Evolutionary conservation across 164 flowering plant genomes (phyloP).

Genomic region (Taxillus chinensis): DNA sequence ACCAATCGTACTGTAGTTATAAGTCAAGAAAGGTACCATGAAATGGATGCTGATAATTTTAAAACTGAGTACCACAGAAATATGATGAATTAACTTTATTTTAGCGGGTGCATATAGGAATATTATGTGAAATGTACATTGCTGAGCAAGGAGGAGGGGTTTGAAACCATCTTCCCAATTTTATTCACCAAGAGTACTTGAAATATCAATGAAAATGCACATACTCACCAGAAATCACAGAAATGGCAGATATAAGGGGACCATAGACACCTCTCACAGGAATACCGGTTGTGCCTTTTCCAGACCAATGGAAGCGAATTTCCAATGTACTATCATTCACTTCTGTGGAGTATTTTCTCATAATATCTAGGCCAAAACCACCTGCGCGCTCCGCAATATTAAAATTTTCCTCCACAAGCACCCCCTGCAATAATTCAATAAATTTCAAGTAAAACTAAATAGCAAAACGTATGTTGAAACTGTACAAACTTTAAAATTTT

Average conservation of each 20-base stretch:
- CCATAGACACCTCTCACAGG: constrained; percentile 39
- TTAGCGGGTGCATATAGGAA: too few relatives aligned
- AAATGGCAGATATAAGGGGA: constrained; percentile 46
- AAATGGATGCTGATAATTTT: too few relatives aligned
- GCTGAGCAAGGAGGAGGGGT: background rate
- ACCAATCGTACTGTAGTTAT: too few relatives aligned
- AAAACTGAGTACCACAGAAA: too few relatives aligned
- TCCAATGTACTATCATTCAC: constrained; percentile 20
- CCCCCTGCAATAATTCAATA: background rate
- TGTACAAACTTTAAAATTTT: too few relatives aligned
- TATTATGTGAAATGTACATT: too few relatives aligned
- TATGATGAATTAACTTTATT: too few relatives aligned
- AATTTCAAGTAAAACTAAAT: background rate
- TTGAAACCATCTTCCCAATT: background rate
- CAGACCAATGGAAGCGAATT: constrained; percentile 40
- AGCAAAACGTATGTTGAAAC: too few relatives aligned
- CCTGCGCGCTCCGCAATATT: constrained; percentile 13
- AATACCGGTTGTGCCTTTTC: constrained; percentile 35
- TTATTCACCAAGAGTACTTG: background rate
- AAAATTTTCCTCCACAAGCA: constrained; percentile 7
- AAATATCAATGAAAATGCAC: background rate
- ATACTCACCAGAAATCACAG: constrained; percentile 27
- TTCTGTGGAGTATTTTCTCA: background rate
- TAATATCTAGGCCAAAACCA: constrained; percentile 7
- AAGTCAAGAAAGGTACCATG: too few relatives aligned